A percentile compares a stretch with the other conserved stretches of the same genome.
phyloP scores from a whole-genome alignment of 805 yeast species.

The Grigorovia transvaalensis region DNA sequence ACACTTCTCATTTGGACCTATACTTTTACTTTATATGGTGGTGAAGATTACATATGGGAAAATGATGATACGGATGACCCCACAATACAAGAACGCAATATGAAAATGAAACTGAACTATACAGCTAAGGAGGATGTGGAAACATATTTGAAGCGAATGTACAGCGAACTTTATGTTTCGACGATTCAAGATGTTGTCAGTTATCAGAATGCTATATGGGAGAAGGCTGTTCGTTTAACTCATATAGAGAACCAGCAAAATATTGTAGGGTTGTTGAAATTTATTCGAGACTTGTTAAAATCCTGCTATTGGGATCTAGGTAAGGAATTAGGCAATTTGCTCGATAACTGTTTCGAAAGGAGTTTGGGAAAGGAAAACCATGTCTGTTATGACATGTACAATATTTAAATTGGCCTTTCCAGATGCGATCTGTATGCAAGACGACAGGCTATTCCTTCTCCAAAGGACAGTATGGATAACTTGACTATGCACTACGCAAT shows the following conservation, averaged over 20 bases:
- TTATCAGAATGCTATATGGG: constrained; percentile 34
- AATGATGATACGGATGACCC: constrained; percentile 3
- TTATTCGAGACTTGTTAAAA: constrained; percentile 33
- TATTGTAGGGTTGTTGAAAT: constrained; percentile 44
- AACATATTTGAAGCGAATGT: constrained; percentile 41
- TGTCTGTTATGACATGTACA: constrained; percentile 44
- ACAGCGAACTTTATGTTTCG: constrained; percentile 25
- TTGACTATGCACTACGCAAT: too few species aligned
- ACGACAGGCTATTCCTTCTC: too few species aligned
- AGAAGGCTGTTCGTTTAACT: constrained; percentile 33
- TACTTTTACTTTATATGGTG: constrained; percentile 38
- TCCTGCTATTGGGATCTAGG: constrained; percentile 47
- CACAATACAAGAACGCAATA: neutral
- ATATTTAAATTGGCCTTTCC: constrained; percentile 6
- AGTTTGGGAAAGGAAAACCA: constrained; percentile 39
- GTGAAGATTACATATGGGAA: constrained; percentile 31
- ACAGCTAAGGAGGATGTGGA: constrained; percentile 40
- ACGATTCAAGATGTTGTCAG: constrained; percentile 25
- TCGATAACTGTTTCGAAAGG: constrained; percentile 45
- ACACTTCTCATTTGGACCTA: constrained; percentile 40
- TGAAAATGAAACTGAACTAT: constrained; percentile 10
- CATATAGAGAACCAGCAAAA: constrained; percentile 36
- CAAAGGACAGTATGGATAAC: too few species aligned
- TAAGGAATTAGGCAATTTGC: constrained; percentile 42
- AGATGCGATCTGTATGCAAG: neutral